A percentile compares a stretch with the other conserved stretches of the same genome.
phyloP scores from a whole-genome alignment of 2,329 filamentous ascomycete species.

The Fusarium chlamydosporum region DNA sequence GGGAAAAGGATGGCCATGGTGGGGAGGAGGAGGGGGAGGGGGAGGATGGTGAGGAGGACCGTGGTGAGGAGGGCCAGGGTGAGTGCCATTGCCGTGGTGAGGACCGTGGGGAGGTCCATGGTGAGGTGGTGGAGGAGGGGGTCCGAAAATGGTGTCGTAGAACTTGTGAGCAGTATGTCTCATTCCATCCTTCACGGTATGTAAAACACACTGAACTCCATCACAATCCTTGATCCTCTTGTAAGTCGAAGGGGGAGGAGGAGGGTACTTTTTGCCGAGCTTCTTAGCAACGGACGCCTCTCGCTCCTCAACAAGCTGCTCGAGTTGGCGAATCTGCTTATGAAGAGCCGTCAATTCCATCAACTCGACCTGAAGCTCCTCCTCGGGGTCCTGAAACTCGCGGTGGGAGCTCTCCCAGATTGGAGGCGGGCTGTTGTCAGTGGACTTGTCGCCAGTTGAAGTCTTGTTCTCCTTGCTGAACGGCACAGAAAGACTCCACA shows the following conservation, averaged over 20 bases:
- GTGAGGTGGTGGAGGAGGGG: slow-evolving; percentile 26
- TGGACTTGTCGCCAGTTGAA: slow-evolving; percentile 14
- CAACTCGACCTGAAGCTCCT: slow-evolving; percentile 59
- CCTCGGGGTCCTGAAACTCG: slow-evolving; percentile 51
- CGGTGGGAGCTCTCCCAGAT: slow-evolving; percentile 32
- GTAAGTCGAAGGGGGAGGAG: slow-evolving; percentile 44
- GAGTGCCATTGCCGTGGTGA: slow-evolving; percentile 37
- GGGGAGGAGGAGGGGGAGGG: slow-evolving; percentile 33
- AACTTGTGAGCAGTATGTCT: slow-evolving; percentile 51
- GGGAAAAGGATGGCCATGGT: slow-evolving; percentile 44
- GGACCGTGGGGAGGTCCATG: slow-evolving; percentile 28
- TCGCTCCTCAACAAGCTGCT: slow-evolving; percentile 60
- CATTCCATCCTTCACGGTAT: slow-evolving; percentile 57
- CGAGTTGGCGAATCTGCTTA: slow-evolving; percentile 59
- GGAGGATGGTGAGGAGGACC: slow-evolving; percentile 46
- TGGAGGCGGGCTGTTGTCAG: slow-evolving; percentile 6
- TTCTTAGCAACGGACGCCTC: slow-evolving; percentile 58
- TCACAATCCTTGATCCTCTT: slow-evolving; percentile 40
- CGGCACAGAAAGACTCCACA: slow-evolving; percentile 46
- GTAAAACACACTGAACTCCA: slow-evolving; percentile 58
- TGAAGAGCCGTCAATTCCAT: slow-evolving; percentile 61
- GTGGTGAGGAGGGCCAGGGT: slow-evolving; percentile 38
- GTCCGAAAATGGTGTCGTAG: slow-evolving; percentile 41
- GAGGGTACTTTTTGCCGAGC: slow-evolving; percentile 50
- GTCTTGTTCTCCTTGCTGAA: slow-evolving; percentile 34